These are phyloP conservation scores for Euphorbia corollata DNA, from an alignment of 441 rosid species.

Conservation along the genomic window DNA sequence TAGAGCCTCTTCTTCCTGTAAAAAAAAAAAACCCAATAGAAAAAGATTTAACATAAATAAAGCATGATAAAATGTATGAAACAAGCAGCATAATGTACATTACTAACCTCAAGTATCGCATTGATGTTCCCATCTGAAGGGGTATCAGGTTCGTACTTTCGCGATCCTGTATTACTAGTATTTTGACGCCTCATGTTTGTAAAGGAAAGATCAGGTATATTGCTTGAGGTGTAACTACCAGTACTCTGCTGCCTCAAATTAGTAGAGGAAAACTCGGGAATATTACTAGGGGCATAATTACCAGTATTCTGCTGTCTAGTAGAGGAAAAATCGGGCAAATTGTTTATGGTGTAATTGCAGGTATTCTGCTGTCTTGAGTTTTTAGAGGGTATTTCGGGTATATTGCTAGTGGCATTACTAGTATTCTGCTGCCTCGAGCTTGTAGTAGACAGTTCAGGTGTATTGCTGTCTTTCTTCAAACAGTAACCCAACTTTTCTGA, in stretches of 20 bases:
- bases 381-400: slow-evolving; percentile 39
- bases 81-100: slow-evolving; percentile 6
- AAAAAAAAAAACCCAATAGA: slow-evolving; percentile 15
- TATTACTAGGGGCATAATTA: slow-evolving; percentile 34
- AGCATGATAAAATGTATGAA: neutral
- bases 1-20: slow-evolving; percentile 89
- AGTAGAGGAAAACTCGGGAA: slow-evolving; percentile 40
- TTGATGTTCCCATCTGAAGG: slow-evolving; percentile 60
- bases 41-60: neutral
- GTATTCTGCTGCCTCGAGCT: slow-evolving; percentile 39
- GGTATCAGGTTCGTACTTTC: slow-evolving; percentile 45
- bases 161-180: slow-evolving; percentile 32
- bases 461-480: slow-evolving; percentile 43
- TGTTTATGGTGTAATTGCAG: slow-evolving; percentile 33
- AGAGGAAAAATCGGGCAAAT: slow-evolving; percentile 40
- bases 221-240: slow-evolving; percentile 34
- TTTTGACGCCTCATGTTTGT: slow-evolving; percentile 39
- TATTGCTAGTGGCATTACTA: slow-evolving; percentile 29
- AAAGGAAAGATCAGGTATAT: slow-evolving; percentile 40
- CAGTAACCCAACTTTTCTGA: slow-evolving; percentile 49
- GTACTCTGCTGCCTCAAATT: slow-evolving; percentile 38
- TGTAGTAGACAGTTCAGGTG: slow-evolving; percentile 39
- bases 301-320: slow-evolving; percentile 36
- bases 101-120: slow-evolving; percentile 79
- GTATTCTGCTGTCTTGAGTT: slow-evolving; percentile 39